A percentile compares a stretch with the other conserved stretches of the same genome.
Evolutionary conservation across 495 filamentous ascomycete species (phyloP).

Genomic region (Hypoxylon subgilvum): DNA sequence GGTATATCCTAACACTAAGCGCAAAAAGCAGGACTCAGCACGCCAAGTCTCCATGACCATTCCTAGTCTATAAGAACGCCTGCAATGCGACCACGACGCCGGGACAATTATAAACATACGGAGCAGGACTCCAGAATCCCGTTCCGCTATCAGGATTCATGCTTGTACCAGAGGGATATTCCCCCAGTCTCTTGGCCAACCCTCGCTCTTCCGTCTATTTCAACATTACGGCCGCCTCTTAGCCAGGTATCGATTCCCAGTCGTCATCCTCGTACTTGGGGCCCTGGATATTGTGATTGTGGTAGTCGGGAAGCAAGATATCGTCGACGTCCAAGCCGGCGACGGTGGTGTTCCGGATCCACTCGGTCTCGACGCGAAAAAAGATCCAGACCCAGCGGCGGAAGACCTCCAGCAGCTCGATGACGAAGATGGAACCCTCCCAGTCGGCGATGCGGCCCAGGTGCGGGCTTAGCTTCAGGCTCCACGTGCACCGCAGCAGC

Average conservation of each 20-base stretch:
- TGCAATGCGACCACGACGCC: slow-evolving; percentile 36
- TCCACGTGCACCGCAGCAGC: slow-evolving; percentile 85
- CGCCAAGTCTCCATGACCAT: slow-evolving; percentile 4
- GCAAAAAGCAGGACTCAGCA: background rate
- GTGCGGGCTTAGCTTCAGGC: slow-evolving; percentile 78
- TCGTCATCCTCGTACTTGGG: slow-evolving; percentile 51
- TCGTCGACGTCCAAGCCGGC: slow-evolving; percentile 49
- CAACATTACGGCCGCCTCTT: background rate
- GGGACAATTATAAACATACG: slow-evolving; percentile 5
- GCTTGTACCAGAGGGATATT: too few relatives aligned
- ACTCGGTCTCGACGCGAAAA: slow-evolving; percentile 92
- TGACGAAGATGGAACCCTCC: slow-evolving; percentile 82
- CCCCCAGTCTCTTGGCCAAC: background rate
- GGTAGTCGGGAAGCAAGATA: slow-evolving; percentile 53
- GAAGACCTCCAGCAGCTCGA: slow-evolving; percentile 83
- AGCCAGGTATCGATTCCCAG: slow-evolving; percentile 21
- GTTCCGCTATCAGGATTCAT: slow-evolving; percentile 1
- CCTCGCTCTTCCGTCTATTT: background rate
- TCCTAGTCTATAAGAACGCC: slow-evolving; percentile 29
- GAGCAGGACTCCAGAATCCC: background rate
- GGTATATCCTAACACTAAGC: slow-evolving; percentile 8
- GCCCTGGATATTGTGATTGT: slow-evolving; percentile 38
- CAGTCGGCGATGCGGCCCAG: slow-evolving; percentile 81
- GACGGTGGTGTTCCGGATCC: slow-evolving; percentile 58
- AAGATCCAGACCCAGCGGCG: slow-evolving; percentile 97